Evolutionary conservation across 192 early-diverging fungal genomes (phyloP), one percentile per base, ranked within the genome.

Genomic region (Coemansia javaensis): DNA sequence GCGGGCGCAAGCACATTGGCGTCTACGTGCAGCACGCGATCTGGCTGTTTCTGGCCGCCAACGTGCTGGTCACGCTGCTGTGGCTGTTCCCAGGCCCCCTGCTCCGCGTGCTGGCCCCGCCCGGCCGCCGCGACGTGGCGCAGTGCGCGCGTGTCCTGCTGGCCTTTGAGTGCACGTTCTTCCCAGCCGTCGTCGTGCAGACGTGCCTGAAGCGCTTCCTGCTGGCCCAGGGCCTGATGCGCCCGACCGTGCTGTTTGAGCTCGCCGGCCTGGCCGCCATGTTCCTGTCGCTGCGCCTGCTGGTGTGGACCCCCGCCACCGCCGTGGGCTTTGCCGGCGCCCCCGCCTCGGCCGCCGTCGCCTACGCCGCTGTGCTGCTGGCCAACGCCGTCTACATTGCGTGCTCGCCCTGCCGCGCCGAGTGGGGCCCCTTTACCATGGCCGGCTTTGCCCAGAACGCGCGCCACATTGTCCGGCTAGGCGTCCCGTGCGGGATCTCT

Each of bases 191-290:
- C 47, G 66, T 98, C 35, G 77, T 87, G 12, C 84, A 86, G 79
- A 89, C 91, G 18, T 87, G 85, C 50, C 53, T 91, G 33, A 88
- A 91, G 45, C 78, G 89, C 30, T 95, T 80, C 58, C 67, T 95
- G 35, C 84, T 93, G 61, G 83, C 86, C 0, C 94, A 98, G 63
- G 92, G 89, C 47, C 85, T 89, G 53, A 94, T 98, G 94, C 74
- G 81, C 14, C 89, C 90, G 0, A 81, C 75, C 5, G 84, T 91
- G 32, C 77, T 81, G 40, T 82, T 93, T 38, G 81, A 90, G 23
- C 36, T 81, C 11, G 63, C 89, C 30, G 88, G 84, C 0, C 58
- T 86, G 9, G 82, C 81, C 7, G 40, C 87, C 30, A 93, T 90
- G 67, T 66, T 84, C 6, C 42, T 86, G 32, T 58, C 90, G 32